Conservation (phyloP, 106 monocot species). For the Apostasia ramifera region DNA sequence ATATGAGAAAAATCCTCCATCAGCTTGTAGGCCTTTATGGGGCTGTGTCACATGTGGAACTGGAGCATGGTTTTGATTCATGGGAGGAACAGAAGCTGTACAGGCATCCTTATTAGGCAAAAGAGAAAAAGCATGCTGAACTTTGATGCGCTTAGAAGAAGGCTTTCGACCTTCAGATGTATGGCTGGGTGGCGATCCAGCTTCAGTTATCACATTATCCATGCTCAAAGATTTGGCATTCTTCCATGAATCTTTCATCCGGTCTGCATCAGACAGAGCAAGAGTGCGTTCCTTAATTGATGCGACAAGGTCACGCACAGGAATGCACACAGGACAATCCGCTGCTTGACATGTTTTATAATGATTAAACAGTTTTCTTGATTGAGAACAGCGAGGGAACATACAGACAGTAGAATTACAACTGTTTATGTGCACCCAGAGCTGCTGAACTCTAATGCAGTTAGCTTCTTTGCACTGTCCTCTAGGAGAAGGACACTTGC, state of each 20-base stretch:
- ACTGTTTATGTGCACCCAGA: constrained; percentile 49
- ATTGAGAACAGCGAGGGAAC: constrained; percentile 41
- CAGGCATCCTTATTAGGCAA: constrained; percentile 37
- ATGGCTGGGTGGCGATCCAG: constrained; percentile 22
- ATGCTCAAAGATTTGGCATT: constrained; percentile 9
- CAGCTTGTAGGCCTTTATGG: constrained; percentile 18
- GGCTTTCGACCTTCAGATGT: constrained; percentile 33
- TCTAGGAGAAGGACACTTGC: constrained; percentile 40
- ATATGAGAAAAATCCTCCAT: constrained; percentile 16
- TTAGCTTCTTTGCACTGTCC: constrained; percentile 58
- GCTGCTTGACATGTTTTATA: constrained; percentile 26
- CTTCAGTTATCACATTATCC: constrained; percentile 24
- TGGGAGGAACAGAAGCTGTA: constrained; percentile 22
- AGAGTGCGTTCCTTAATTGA: constrained; percentile 19
- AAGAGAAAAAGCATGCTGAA: constrained; percentile 28
- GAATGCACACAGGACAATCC: constrained; percentile 79
- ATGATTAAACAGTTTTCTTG: constrained; percentile 53
- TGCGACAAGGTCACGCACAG: constrained; percentile 37
- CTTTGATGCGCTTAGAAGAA: constrained; percentile 53
- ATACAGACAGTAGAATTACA: constrained; percentile 48
- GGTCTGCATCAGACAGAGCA: constrained; percentile 13
- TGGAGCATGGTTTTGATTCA: constrained; percentile 27
- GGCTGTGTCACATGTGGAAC: constrained; percentile 14
- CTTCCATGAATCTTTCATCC: constrained; percentile 25
- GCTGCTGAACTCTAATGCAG: constrained; percentile 54